phyloP scores from a whole-genome alignment of 805 yeast species.

The Kodamaea lidongshanica region DNA sequence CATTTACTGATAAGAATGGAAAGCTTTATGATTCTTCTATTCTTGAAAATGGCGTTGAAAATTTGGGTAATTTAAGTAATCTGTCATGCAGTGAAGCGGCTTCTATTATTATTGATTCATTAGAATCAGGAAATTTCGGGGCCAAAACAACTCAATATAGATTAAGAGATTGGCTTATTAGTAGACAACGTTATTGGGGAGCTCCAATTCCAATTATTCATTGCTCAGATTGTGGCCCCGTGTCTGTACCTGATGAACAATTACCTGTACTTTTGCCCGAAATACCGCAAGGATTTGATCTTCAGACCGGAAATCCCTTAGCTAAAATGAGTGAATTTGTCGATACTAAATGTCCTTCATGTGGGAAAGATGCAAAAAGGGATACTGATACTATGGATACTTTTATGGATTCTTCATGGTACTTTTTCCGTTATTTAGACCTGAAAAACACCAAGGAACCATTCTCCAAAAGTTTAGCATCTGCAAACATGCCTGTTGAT shows the following conservation, averaged over 20 bases:
- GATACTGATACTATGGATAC: constrained; percentile 99
- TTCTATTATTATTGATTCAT: constrained; percentile 32
- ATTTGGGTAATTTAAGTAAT: constrained; percentile 43
- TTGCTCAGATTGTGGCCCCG: constrained; percentile 80
- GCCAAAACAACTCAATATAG: constrained; percentile 46
- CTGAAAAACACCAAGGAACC: constrained; percentile 52
- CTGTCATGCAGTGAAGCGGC: constrained; percentile 47
- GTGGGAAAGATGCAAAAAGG: constrained; percentile 66
- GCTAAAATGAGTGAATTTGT: constrained; percentile 62
- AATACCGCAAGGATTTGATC: constrained; percentile 42
- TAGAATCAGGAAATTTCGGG: constrained; percentile 42
- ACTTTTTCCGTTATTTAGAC: constrained; percentile 79
- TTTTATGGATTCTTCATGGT: constrained; percentile 97
- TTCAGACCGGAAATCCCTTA: constrained; percentile 60
- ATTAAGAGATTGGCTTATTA: constrained; percentile 89
- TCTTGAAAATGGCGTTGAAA: constrained; percentile 20
- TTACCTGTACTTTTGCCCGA: constrained; percentile 79
- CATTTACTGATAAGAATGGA: constrained; percentile 47
- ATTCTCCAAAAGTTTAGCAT: constrained; percentile 46
- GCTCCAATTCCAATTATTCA: constrained; percentile 95
- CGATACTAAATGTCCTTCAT: constrained; percentile 72
- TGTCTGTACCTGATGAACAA: constrained; percentile 84
- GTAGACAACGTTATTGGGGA: constrained; percentile 97
- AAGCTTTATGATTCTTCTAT: constrained; percentile 24
- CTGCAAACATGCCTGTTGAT: constrained; percentile 70